phyloP scores from a whole-genome alignment of 371 early-diverging fungal species.

The Blakeslea trispora region DNA sequence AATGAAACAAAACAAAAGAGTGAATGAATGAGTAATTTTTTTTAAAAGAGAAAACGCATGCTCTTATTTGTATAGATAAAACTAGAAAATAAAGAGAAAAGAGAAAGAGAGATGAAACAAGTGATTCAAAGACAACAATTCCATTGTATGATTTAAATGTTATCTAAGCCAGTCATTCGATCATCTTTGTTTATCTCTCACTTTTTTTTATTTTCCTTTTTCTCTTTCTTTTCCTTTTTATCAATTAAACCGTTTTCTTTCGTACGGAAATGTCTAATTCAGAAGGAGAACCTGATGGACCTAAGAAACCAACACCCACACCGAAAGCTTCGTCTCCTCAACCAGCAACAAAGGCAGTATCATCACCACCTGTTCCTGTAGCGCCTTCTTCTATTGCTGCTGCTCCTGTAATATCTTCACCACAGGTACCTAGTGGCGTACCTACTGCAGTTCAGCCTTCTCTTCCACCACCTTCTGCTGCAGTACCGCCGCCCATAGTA shows the following conservation, averaged over 20 bases:
- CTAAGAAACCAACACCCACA: conserved; percentile 10
- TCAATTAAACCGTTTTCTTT: neutral
- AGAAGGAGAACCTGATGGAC: neutral
- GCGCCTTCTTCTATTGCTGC: neutral
- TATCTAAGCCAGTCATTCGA: neutral
- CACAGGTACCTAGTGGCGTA: neutral
- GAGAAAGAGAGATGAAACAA: no score
- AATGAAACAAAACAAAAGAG: no score
- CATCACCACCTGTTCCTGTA: neutral
- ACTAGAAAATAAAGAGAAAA: no score
- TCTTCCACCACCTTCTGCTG: neutral
- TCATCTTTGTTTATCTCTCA: neutral
- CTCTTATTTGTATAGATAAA: no score
- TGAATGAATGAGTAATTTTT: no score
- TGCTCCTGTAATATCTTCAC: neutral
- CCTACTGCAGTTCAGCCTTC: neutral
- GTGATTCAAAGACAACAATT: no score
- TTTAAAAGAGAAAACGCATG: no score
- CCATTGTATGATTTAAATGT: no score
- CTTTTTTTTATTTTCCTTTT: neutral
- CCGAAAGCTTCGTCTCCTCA: neutral
- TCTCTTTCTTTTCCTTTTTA: neutral
- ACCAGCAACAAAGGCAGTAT: neutral
- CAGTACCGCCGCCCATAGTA: neutral
- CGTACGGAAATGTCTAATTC: neutral